These are phyloP conservation scores for Syzygium jambos DNA, from an alignment of 345 rosid genomes.

Conservation along the genomic window DNA sequence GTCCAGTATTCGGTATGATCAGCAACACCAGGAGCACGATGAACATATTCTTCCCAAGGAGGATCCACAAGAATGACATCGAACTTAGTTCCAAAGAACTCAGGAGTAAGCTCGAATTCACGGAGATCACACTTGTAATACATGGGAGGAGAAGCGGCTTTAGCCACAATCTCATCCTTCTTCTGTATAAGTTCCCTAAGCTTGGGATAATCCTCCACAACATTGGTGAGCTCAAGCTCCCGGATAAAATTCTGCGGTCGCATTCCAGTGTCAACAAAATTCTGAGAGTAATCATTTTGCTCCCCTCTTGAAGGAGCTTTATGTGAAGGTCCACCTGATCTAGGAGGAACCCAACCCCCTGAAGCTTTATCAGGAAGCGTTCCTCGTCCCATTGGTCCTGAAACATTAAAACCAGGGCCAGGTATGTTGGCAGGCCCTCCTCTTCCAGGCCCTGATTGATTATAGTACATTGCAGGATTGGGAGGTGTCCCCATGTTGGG, in stretches of 20 bases:
- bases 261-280: constrained; percentile 99
- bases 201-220: constrained; percentile 96
- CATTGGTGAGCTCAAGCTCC: constrained; percentile 95
- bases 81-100: constrained; percentile 90
- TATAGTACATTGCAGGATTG: constrained; percentile 70
- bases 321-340: constrained; percentile 66
- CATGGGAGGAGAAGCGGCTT: constrained; percentile 91
- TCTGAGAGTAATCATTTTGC: constrained; percentile 98
- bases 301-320: constrained; percentile 99
- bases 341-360: constrained; percentile 80
- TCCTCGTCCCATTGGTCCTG: constrained; percentile 68
- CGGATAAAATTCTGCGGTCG: constrained; percentile 96
- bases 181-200: constrained; percentile 99
- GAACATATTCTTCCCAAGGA: constrained; percentile 99
- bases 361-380: constrained; percentile 56
- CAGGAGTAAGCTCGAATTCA: constrained; percentile 84
- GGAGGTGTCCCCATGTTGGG: constrained; percentile 52
- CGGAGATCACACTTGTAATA: constrained; percentile 73
- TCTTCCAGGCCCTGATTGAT: constrained; percentile 79
- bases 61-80: constrained; percentile 98
- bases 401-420: constrained; percentile 49
- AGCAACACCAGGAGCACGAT: constrained; percentile 97
- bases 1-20: constrained; percentile 99
- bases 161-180: constrained; percentile 94
- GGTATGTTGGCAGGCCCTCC: constrained; percentile 58